These are phyloP conservation scores for Tolypocladium amazonense DNA, from an alignment of 2,329 filamentous ascomycete genomes.

Conservation along the genomic window DNA sequence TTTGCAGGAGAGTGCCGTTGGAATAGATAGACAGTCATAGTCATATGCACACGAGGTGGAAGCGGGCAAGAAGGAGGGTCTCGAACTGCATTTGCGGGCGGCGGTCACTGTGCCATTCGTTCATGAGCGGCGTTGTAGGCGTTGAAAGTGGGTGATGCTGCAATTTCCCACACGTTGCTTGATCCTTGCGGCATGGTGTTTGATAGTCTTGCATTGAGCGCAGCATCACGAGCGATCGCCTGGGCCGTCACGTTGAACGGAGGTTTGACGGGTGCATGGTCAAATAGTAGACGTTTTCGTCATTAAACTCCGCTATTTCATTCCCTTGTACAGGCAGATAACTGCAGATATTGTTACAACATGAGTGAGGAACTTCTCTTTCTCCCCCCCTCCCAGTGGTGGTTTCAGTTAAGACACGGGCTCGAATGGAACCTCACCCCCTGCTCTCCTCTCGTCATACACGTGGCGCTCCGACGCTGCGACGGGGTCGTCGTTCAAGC, in stretches of 20 bases:
- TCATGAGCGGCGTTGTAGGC: neutral
- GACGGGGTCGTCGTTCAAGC: constrained; percentile 32
- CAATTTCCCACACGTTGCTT: neutral
- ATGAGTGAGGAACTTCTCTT: neutral
- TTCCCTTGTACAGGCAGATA: constrained; percentile 3
- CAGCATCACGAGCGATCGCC: neutral
- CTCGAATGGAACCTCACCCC: neutral
- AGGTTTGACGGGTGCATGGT: neutral
- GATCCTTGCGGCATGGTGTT: neutral
- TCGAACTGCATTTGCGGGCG: neutral
- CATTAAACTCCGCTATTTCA: neutral
- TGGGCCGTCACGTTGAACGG: no score
- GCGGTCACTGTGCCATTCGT: neutral
- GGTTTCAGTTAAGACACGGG: neutral
- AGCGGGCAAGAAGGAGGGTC: neutral
- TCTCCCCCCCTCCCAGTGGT: neutral
- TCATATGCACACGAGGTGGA: neutral
- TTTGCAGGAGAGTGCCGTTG: neutral
- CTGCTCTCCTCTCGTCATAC: neutral
- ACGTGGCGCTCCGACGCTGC: neutral
- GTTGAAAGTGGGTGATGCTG: neutral
- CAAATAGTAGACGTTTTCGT: neutral
- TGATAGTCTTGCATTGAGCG: neutral
- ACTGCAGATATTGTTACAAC: constrained; percentile 4
- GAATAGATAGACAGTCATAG: neutral